Conservation (phyloP, 768 basidiomycete species). For the Suillus cothurnatus region DNA sequence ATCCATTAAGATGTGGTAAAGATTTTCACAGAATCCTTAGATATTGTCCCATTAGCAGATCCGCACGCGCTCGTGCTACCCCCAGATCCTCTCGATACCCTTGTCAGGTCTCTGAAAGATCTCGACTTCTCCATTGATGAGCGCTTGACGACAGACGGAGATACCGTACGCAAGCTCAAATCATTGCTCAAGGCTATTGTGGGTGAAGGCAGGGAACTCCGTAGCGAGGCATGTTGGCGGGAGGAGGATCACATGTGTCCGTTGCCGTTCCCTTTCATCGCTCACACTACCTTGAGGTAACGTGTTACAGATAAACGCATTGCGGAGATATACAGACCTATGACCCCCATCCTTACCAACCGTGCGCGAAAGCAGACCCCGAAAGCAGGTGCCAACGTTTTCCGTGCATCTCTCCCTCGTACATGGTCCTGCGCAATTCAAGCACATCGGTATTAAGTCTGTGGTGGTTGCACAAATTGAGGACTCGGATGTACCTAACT, state of each 20-base stretch:
- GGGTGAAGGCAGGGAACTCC: conserved; percentile 25
- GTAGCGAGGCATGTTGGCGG: conserved; percentile 41
- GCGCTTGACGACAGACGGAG: conserved; percentile 37
- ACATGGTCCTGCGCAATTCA: conserved; percentile 24
- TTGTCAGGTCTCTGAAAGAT: conserved; percentile 39
- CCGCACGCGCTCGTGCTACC: conserved; percentile 53
- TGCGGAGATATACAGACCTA: conserved; percentile 33
- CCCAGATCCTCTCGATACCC: conserved; percentile 54
- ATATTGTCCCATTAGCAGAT: conserved; percentile 49
- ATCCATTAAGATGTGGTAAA: conserved; percentile 14
- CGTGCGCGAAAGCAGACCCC: conserved; percentile 52
- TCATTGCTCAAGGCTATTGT: conserved; percentile 4
- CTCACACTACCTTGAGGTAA: neutral
- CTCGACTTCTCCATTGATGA: conserved; percentile 47
- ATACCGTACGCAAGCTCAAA: conserved; percentile 23
- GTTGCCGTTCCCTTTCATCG: conserved; percentile 16
- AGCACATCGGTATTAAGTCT: conserved; percentile 23
- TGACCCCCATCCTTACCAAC: conserved; percentile 47
- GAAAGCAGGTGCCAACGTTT: conserved; percentile 33
- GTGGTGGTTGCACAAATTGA: conserved; percentile 34
- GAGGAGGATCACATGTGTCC: conserved; percentile 37
- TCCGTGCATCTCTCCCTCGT: conserved; percentile 28
- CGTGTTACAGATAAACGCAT: conserved; percentile 26
- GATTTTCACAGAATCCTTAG: conserved; percentile 46
- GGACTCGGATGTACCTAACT: conserved; percentile 31